Conservation (phyloP, 2,329 filamentous ascomycete genomes). For the Alternaria longipes region DNA sequence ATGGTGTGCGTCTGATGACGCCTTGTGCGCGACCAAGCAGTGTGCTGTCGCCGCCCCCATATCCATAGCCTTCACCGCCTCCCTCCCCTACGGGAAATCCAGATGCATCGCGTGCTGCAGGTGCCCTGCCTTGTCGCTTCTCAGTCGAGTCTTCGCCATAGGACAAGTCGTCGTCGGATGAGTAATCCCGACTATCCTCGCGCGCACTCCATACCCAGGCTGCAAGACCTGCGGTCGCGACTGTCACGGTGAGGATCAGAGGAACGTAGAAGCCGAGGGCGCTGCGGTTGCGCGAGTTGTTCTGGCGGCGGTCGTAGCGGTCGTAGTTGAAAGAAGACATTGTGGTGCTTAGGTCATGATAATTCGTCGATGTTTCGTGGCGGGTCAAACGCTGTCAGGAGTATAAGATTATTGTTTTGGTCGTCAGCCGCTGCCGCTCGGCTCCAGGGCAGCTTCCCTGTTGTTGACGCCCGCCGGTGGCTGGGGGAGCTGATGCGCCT, state of each 20-base stretch:
- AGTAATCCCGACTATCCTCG: conserved; percentile 75
- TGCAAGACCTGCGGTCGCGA: conserved; percentile 84
- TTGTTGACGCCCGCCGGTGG: conserved; percentile 14
- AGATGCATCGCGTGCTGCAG: conserved; percentile 27
- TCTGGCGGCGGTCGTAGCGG: conserved; percentile 59
- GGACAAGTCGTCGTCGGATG: conserved; percentile 59
- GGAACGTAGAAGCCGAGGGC: conserved; percentile 88
- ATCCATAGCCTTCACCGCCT: conserved; percentile 25
- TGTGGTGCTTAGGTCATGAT: conserved; percentile 25
- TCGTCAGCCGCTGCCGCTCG: conserved; percentile 11
- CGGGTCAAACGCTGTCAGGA: conserved; percentile 13
- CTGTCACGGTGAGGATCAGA: conserved; percentile 82
- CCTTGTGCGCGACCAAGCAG: conserved; percentile 82
- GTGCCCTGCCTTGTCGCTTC: conserved; percentile 32
- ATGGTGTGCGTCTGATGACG: conserved; percentile 81
- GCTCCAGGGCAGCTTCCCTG: conserved; percentile 10
- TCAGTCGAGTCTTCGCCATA: conserved; percentile 54
- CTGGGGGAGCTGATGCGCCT: conserved; percentile 8
- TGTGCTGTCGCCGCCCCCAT: conserved; percentile 61
- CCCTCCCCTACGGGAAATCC: conserved; percentile 39
- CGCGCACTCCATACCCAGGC: conserved; percentile 96
- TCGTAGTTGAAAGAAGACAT: conserved; percentile 63
- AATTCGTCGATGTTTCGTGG: conserved; percentile 22
- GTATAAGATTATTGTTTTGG: conserved; percentile 3
- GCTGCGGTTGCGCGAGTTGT: conserved; percentile 63